These are phyloP conservation scores for Auxenochlorella protothecoides DNA, from an alignment of 139 green algal genomes.

Conservation along the genomic window DNA sequence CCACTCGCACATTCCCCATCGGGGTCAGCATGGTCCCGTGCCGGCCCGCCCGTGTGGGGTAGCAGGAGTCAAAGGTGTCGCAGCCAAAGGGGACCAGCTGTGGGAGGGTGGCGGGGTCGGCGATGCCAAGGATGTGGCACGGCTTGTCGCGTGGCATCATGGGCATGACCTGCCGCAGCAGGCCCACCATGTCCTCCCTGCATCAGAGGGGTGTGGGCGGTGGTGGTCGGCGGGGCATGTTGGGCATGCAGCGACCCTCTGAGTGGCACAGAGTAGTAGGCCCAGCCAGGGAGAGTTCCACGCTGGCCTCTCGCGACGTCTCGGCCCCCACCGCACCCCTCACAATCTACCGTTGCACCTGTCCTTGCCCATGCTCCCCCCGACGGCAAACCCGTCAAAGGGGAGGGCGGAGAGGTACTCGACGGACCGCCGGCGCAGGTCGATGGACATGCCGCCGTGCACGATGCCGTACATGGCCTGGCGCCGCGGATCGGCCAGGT, in stretches of 20 bases:
- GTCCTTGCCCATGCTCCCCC: conserved; percentile 37
- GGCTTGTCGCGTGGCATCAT: conserved; percentile 25
- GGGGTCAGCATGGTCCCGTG: conserved; percentile 26
- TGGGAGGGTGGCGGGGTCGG: conserved; percentile 25
- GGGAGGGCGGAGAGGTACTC: conserved; percentile 30
- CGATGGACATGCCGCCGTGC: conserved; percentile 29
- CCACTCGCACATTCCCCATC: conserved; percentile 12
- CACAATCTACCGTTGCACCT: not conserved
- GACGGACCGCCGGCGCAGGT: conserved; percentile 20
- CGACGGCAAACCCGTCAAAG: conserved; percentile 44
- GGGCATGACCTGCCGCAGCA: conserved; percentile 33
- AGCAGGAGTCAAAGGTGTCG: conserved; percentile 38
- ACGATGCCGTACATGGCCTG: conserved; percentile 48
- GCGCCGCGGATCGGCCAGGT: conserved; percentile 26
- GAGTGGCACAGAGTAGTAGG: too few species aligned
- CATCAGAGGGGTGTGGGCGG: not conserved
- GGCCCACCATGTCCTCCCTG: conserved; percentile 23
- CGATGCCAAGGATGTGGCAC: conserved; percentile 39
- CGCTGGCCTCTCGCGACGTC: too few species aligned
- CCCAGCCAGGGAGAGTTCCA: too few species aligned
- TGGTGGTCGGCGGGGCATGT: too few species aligned
- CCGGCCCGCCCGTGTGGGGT: conserved; percentile 27
- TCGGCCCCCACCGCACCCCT: too few species aligned
- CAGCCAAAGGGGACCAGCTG: conserved; percentile 12
- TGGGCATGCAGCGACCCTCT: too few species aligned